Percentiles rank a stretch among this genome's conserved stretches.
phyloP scores from a whole-genome alignment of 2,329 filamentous ascomycete species.

The Sporothrix sp. region DNA sequence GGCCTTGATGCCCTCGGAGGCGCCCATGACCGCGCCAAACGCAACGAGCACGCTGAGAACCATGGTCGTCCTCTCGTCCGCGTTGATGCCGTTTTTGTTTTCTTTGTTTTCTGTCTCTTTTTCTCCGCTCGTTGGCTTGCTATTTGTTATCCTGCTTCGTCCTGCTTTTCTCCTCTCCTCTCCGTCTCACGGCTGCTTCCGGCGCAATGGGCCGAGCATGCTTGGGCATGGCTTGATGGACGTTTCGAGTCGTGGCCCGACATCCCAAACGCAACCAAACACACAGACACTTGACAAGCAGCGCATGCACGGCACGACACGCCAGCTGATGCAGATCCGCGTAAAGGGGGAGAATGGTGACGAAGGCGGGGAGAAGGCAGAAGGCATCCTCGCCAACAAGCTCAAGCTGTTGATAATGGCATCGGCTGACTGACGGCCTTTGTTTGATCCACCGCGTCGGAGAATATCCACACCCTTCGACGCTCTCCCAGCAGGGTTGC shows the following conservation, averaged over 20 bases:
- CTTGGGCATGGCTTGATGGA: not conserved
- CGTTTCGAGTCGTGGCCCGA: not conserved
- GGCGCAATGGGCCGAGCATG: not conserved
- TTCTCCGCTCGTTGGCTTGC: not conserved
- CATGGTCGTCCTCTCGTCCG: not conserved
- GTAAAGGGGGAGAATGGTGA: not conserved
- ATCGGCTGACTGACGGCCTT: too few species aligned
- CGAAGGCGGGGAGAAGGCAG: not conserved
- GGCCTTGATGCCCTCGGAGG: slow-evolving; percentile 37
- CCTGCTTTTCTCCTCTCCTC: not conserved
- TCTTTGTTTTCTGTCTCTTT: too few species aligned
- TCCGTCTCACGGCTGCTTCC: too few species aligned
- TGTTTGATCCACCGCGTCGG: not conserved
- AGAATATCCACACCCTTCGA: not conserved
- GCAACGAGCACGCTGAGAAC: slow-evolving; percentile 27
- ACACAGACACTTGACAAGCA: not conserved
- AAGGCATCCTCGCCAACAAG: not conserved
- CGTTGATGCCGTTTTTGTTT: not conserved
- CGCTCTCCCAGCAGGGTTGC: not conserved
- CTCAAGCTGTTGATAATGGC: too few species aligned
- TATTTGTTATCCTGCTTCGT: not conserved
- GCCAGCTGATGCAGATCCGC: not conserved
- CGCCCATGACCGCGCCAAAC: slow-evolving; percentile 35
- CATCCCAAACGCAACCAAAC: not conserved
- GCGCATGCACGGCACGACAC: not conserved